Percentiles rank a stretch among this genome's conserved stretches.
These are phyloP conservation scores for Oryza longistaminata DNA, from an alignment of 176 grass and related monocot genomes.

Conservation along the genomic window DNA sequence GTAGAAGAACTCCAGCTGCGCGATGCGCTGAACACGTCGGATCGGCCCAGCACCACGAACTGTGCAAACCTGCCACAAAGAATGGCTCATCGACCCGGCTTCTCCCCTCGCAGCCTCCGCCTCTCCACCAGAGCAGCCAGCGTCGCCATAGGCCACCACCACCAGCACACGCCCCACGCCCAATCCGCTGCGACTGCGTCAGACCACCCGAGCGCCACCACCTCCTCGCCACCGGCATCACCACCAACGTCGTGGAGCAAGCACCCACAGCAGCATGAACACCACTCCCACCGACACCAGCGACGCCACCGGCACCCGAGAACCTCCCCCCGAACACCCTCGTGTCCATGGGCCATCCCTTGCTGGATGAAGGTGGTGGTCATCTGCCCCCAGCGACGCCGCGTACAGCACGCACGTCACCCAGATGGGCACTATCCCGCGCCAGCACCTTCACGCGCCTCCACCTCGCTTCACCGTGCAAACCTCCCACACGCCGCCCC, in stretches of 20 bases:
- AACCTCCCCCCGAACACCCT: conserved; percentile 31
- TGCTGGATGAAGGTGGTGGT: conserved; percentile 87
- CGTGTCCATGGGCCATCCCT: conserved; percentile 64
- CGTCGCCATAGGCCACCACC: conserved; percentile 45
- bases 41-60: conserved; percentile 62
- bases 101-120: conserved; percentile 41
- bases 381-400: conserved; percentile 67
- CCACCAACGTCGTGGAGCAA: conserved; percentile 50
- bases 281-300: conserved; percentile 56
- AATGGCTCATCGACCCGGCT: conserved; percentile 31
- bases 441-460: conserved; percentile 70
- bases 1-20: conserved; percentile 92
- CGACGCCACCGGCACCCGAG: conserved; percentile 59
- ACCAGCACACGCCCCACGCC: conserved; percentile 77
- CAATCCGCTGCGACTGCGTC: conserved; percentile 74
- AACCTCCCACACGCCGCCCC: conserved; percentile 11
- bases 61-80: conserved; percentile 69
- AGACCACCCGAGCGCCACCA: conserved; percentile 28
- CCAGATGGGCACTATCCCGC: conserved; percentile 74
- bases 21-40: conserved; percentile 73
- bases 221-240: conserved; percentile 47
- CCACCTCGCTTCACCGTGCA: conserved; percentile 74
- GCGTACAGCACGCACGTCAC: conserved; percentile 62
- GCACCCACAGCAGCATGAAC: conserved; percentile 64
- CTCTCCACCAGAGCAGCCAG: conserved; percentile 67